A percentile compares a stretch with the other conserved stretches of the same genome.
Evolutionary conservation across 345 rosid species (phyloP).

Genomic region (Eutrema yunnanense): DNA sequence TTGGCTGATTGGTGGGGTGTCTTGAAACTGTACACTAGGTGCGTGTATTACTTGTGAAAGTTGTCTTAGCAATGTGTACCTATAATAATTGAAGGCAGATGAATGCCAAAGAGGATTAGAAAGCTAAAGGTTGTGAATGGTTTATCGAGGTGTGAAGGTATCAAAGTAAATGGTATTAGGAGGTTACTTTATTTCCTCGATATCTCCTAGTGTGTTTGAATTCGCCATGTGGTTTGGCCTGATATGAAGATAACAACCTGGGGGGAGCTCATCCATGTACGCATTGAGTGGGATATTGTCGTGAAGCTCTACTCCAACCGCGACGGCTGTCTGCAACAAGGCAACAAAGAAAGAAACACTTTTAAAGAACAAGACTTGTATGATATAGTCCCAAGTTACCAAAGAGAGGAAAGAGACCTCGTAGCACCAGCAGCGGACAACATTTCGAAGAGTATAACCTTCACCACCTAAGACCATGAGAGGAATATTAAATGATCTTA

Average conservation of each 20-base stretch:
- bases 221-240: neutral
- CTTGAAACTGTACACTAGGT: slow-evolving; percentile 16
- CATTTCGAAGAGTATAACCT: slow-evolving; percentile 61
- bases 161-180: neutral
- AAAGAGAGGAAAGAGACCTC: slow-evolving; percentile 45
- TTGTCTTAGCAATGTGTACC: neutral
- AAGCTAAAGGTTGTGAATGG: neutral
- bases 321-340: slow-evolving; percentile 60
- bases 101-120: neutral
- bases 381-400: neutral
- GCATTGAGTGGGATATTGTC: neutral
- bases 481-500: slow-evolving; percentile 80
- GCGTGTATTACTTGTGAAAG: slow-evolving; percentile 7
- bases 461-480: slow-evolving; percentile 91
- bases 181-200: neutral
- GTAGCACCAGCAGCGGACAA: slow-evolving; percentile 84
- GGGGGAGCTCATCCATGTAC: neutral
- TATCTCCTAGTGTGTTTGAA: neutral
- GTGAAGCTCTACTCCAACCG: slow-evolving; percentile 5
- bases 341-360: neutral
- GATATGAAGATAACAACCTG: neutral
- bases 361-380: slow-evolving; percentile 10
- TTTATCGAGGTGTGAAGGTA: no score
- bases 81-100: neutral
- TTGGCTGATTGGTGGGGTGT: neutral